phyloP scores from a whole-genome alignment of 345 rosid species.

The Lenwebbia sp. region DNA sequence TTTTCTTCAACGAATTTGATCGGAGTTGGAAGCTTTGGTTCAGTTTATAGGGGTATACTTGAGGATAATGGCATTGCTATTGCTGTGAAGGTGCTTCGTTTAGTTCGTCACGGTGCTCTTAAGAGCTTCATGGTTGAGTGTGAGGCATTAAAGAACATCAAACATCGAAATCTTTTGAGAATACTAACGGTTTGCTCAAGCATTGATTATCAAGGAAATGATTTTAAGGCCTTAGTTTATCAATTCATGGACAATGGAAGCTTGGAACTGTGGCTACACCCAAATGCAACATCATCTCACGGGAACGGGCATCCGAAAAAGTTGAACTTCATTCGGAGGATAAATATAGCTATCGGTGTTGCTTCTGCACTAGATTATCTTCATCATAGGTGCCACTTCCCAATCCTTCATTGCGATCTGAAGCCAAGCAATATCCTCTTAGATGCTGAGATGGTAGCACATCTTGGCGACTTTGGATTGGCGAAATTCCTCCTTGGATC shows the following conservation, averaged over 20 bases:
- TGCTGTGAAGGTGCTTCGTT: not conserved
- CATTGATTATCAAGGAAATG: not conserved
- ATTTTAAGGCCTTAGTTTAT: accelerated
- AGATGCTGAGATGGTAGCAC: too few species aligned
- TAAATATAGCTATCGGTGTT: too few species aligned
- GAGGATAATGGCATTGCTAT: accelerated
- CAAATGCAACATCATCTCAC: not conserved
- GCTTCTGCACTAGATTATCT: too few species aligned
- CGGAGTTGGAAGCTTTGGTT: not conserved
- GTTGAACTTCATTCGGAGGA: not conserved
- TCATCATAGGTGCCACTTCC: too few species aligned
- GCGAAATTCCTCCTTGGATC: too few species aligned
- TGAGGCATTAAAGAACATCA: not conserved
- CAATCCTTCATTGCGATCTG: too few species aligned
- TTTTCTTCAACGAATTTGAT: not conserved
- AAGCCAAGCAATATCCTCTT: too few species aligned
- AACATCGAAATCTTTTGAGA: not conserved
- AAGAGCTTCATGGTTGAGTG: not conserved
- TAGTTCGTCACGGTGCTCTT: not conserved
- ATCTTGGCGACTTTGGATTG: too few species aligned
- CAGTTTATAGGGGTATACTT: accelerated
- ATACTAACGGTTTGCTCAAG: not conserved
- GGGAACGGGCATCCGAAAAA: too few species aligned
- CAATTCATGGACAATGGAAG: not conserved
- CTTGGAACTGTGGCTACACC: not conserved